Base-by-base conservation (phyloP, 192 early-diverging fungal species). In the Dissophora ornata region DNA sequence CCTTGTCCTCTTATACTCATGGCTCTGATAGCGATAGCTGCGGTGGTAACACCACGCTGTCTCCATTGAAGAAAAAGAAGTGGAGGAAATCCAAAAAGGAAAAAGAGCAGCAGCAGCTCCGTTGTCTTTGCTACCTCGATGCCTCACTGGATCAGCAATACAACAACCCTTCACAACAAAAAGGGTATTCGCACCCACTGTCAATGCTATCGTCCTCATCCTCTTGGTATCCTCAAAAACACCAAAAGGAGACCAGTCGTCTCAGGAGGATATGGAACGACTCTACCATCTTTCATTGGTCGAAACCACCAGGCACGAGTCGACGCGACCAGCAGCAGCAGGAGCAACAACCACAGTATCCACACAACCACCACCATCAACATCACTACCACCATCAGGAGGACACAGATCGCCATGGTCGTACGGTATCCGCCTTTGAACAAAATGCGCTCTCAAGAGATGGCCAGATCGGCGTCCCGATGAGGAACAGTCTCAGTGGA, bases 191-290 rank as follows among this genome's bases (percentile, higher is more conserved):
- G 15, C 40, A 67, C 6, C 62, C 49, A 32, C 42, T 55, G n/a
- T n/a, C n/a, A n/a, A n/a, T n/a, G n/a, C n/a, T n/a, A n/a, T n/a
- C n/a, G 4, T 32, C 24, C 12, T 36, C 57, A 3, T 49, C 58
- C 2, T 62, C 64, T 18, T 75, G 71, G 71, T 55, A 75, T 57
- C 62, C 56, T 25, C 47, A 75, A 32, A 77, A 55, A n/a, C 42
- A 67, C 21, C 59, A 62, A 24, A 66, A 77, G 29, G 71, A 61
- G 24, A 4, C 71, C 2, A 54, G 65, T 57, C 63, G 73, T 8
- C 30, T 77, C 8, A 66, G 65, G 28, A 53, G 48, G 64, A 77
- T 77, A 2, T 77, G 64, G 73, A 77, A 77, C 32, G 73, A 77
- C 2, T 77, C 71, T 8, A 48, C 58, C 5, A 67, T 77, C 40